Evolutionary conservation across 2,329 filamentous ascomycete genomes (phyloP), one percentile per base, ranked within the genome.

Genomic region (Neonectria hederae): DNA sequence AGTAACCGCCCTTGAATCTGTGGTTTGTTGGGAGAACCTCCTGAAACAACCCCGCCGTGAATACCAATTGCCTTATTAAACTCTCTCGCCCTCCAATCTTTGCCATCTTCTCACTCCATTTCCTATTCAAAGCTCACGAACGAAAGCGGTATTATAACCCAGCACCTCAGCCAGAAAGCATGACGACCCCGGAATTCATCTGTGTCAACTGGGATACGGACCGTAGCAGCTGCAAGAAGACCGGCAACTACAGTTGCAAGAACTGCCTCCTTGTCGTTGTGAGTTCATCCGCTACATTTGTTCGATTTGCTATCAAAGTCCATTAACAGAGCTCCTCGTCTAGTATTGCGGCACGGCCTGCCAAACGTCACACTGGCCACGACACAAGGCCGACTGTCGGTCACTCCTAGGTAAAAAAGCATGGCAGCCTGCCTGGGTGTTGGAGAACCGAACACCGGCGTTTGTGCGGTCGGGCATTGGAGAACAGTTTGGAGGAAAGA

Each of bases 321-420:
- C 28, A 30, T 9, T 30, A 30, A 30, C 5, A 30, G 24, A 30
- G 13, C 24, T 22, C 17, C 45, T 49, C 22, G 30, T 28, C 2
- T 56, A 69, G 63, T 69, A 66, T 51, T 69, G 65, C 8, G 4
- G 58, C 14, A 13, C 10, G 7, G 40, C 45, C 4, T 69, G 66
- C 13, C 56, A 66, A 19, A 52, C 30, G 2, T n/a, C 14, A 0
- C 58, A 68, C 21, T 59, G 51, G 51, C 3, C 13, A 0, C 0
- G 21, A 0, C 59, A 69, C 5, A 56, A 52, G 9, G 0, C 4
- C 0, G 4, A 51, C 19, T 69, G 59, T 46, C 56, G 19, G 9
- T 66, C 59, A 0, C 0, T 30, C 1, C 5, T 52, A 1, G 22
- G 5, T 4, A 64, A 57, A 8, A 2, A n/a, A 0, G 10, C 2